phyloP scores from a whole-genome alignment of 768 basidiomycete genomes.

The Boletus rex-veris region DNA sequence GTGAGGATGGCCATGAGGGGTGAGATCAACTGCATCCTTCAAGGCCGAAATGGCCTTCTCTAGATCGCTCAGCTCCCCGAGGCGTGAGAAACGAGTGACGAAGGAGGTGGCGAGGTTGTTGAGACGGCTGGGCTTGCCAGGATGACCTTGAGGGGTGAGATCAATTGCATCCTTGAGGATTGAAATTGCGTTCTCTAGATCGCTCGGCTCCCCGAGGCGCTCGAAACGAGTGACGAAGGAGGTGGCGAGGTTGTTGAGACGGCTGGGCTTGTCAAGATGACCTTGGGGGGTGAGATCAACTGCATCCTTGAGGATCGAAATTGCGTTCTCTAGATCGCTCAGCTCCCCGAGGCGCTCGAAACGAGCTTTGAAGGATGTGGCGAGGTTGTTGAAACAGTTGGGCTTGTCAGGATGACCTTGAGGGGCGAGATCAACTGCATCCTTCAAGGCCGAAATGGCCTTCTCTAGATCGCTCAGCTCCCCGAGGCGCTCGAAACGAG shows the following conservation, averaged over 20 bases:
- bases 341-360: not conserved
- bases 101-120: not conserved
- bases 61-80: not conserved
- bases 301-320: not conserved
- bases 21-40: no score
- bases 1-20: no score
- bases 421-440: not conserved
- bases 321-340: not conserved
- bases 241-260: not conserved
- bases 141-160: no score
- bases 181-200: not conserved
- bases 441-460: not conserved
- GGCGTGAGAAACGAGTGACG: not conserved
- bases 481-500: constrained; percentile 3
- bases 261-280: no score
- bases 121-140: not conserved
- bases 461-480: not conserved
- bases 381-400: not conserved
- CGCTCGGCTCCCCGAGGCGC: not conserved
- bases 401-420: not conserved
- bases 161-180: no score
- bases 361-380: not conserved
- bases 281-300: not conserved
- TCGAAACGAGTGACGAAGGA: not conserved
- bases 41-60: no score